Evolutionary conservation across 345 rosid genomes (phyloP).

Genomic region (Erodium maritimum): DNA sequence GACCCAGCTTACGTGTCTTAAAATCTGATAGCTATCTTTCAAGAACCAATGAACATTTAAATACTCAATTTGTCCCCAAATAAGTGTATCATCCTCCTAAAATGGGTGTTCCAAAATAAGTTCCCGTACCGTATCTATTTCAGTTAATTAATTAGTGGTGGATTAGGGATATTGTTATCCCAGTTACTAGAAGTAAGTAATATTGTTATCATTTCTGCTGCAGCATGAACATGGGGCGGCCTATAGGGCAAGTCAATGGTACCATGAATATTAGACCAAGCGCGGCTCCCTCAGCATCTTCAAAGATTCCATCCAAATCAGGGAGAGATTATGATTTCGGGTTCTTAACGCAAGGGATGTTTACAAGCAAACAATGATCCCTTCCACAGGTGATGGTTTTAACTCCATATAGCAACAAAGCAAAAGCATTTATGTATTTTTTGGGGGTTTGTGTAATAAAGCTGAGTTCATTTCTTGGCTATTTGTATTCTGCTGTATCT

Average conservation of each 20-base stretch:
- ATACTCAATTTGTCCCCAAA: background rate
- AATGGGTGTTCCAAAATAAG: too few species aligned
- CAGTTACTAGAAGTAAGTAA: too few species aligned
- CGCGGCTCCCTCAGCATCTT: slow-evolving; percentile 13
- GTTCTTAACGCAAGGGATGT: slow-evolving; percentile 35
- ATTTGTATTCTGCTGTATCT: too few species aligned
- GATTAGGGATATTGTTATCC: too few species aligned
- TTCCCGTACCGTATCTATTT: too few species aligned
- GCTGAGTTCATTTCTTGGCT: too few species aligned
- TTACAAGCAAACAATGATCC: slow-evolving; percentile 16
- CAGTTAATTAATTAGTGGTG: too few species aligned
- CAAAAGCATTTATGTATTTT: too few species aligned
- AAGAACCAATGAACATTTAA: background rate
- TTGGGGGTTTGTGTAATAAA: too few species aligned
- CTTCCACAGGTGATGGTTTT: background rate
- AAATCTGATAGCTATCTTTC: background rate
- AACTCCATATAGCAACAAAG: background rate
- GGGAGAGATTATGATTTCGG: slow-evolving; percentile 39
- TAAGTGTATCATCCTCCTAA: background rate
- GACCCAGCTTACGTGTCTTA: background rate
- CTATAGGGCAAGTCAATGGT: slow-evolving; percentile 21
- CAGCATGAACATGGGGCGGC: slow-evolving; percentile 18
- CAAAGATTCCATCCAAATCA: slow-evolving; percentile 18
- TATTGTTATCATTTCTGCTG: slow-evolving; percentile 4
- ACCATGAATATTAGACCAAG: slow-evolving; percentile 6